Conservation (phyloP, 2,329 filamentous ascomycete genomes). For the Neopestalotiopsis sp. region DNA sequence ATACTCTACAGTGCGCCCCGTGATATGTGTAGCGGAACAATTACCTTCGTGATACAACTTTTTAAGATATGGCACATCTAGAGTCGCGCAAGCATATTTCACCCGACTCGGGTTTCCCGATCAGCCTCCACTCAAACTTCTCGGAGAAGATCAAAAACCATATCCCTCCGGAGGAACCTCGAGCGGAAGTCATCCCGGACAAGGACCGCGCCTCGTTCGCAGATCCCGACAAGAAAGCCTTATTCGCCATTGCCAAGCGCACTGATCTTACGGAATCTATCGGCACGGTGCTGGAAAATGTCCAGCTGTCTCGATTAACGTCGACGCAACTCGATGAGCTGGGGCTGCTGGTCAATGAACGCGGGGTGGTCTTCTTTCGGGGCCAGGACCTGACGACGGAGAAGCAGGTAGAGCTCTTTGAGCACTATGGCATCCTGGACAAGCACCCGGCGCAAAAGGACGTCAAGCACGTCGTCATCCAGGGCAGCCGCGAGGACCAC, state of each 20-base stretch:
- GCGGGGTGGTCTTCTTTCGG: conserved; percentile 20
- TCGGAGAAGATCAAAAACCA: conserved; percentile 49
- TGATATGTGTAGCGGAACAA: no score
- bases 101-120: conserved; percentile 51
- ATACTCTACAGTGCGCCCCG: no score
- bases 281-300: conserved; percentile 33
- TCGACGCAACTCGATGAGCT: conserved; percentile 14
- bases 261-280: conserved; percentile 47
- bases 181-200: conserved; percentile 31
- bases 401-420: conserved; percentile 23
- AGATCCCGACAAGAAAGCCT: conserved; percentile 46
- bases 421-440: conserved; percentile 54
- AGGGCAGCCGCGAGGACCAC: conserved; percentile 49
- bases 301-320: conserved; percentile 11
- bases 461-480: conserved; percentile 47
- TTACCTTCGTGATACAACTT: no score
- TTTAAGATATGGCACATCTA: conserved; percentile 40
- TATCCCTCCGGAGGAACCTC: conserved; percentile 43
- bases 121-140: conserved; percentile 51
- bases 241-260: conserved; percentile 42
- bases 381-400: conserved; percentile 18
- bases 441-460: conserved; percentile 51
- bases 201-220: conserved; percentile 44
- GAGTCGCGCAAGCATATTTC: conserved; percentile 53
- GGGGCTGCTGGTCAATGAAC: conserved; percentile 17